A percentile compares a stretch with the other conserved stretches of the same genome.
These are phyloP conservation scores for Acmispon strigosus DNA, from an alignment of 306 rosid species.

Conservation along the genomic window DNA sequence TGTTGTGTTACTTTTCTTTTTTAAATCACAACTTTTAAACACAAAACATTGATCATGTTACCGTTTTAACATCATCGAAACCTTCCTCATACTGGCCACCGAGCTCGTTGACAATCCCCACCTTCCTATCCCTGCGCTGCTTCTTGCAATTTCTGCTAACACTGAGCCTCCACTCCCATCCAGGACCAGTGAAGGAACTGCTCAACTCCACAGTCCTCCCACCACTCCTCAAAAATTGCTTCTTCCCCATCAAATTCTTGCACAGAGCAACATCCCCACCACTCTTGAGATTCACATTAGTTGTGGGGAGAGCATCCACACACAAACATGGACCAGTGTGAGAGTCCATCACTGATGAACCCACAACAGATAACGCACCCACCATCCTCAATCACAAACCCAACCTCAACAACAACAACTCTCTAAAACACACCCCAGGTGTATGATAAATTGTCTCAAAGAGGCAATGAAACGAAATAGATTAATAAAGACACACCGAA, in stretches of 20 bases:
- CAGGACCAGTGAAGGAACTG: conserved; percentile 59
- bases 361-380: conserved; percentile 63
- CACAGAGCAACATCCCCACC: conserved; percentile 50
- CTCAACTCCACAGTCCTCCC: conserved; percentile 33
- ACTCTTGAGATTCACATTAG: conserved; percentile 52
- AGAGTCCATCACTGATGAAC: conserved; percentile 75
- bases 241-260: conserved; percentile 44
- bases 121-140: conserved; percentile 48
- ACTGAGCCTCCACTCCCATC: conserved; percentile 56
- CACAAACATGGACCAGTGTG: conserved; percentile 82
- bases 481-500: conserved; percentile 5
- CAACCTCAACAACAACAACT: background rate
- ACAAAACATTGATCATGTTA: conserved; percentile 23
- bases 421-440: conserved; percentile 8
- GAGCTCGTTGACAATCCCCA: conserved; percentile 51
- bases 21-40: background rate
- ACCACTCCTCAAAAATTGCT: conserved; percentile 31
- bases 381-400: conserved; percentile 46
- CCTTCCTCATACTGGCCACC: conserved; percentile 87
- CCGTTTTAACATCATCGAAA: conserved; percentile 83
- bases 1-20: background rate
- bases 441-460: too few species aligned
- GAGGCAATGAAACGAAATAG: background rate
- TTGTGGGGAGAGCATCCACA: conserved; percentile 66
- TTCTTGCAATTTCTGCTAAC: conserved; percentile 44